These are phyloP conservation scores for Thielaviopsis ethacetica DNA, from an alignment of 2,329 filamentous ascomycete genomes.

Conservation along the genomic window DNA sequence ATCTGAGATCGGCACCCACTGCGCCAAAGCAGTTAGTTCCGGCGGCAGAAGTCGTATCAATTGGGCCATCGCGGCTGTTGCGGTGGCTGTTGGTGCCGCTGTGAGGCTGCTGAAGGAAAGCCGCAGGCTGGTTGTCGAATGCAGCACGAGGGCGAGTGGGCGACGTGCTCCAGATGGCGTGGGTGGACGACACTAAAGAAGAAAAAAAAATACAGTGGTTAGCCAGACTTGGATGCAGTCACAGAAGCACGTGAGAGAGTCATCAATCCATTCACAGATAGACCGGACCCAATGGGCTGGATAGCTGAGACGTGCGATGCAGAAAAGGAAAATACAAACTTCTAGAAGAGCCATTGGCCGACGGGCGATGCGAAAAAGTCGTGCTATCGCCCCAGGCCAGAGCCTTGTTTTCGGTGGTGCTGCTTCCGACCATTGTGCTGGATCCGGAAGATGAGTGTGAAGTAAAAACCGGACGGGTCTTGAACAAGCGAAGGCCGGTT, in stretches of 20 bases:
- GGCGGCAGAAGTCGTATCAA: neutral
- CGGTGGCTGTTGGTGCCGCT: constrained; percentile 2
- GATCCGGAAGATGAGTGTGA: neutral
- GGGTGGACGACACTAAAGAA: neutral
- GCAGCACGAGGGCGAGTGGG: constrained; percentile 5
- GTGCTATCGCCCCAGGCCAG: neutral
- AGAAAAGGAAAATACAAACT: neutral
- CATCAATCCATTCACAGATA: neutral
- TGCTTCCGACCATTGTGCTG: neutral
- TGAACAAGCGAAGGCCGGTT: neutral
- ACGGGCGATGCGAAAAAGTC: neutral
- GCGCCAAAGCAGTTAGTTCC: constrained; percentile 1
- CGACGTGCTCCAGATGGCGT: constrained; percentile 2
- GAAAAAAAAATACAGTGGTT: neutral
- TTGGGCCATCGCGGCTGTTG: constrained; percentile 2
- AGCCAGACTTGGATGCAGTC: neutral
- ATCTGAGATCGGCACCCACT: constrained; percentile 2
- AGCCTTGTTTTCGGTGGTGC: neutral
- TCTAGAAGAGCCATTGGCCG: neutral
- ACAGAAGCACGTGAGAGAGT: neutral
- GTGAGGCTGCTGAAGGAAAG: neutral
- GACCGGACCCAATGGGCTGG: too few relatives aligned
- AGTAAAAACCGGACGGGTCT: neutral
- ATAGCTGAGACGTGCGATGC: too few relatives aligned
- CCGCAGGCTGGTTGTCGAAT: neutral